These are phyloP conservation scores for Candida caryicola DNA, from an alignment of 805 yeast species.

Conservation along the genomic window DNA sequence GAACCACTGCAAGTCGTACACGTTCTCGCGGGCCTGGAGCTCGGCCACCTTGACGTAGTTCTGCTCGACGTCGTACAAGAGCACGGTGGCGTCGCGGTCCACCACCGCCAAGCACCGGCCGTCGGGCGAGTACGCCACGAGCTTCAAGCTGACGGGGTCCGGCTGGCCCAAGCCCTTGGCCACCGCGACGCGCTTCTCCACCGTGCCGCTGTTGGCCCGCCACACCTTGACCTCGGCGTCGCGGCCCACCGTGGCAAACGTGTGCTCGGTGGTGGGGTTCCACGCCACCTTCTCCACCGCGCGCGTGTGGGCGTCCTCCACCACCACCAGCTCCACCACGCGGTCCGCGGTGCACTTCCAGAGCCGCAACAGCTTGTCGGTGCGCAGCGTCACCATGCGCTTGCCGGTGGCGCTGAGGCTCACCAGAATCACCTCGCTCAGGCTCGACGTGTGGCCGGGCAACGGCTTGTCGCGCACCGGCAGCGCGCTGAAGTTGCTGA, in stretches of 20 bases:
- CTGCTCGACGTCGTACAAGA: slow-evolving; percentile 30
- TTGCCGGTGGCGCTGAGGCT: slow-evolving; percentile 43
- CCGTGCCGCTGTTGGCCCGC: slow-evolving; percentile 37
- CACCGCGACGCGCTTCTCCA: slow-evolving; percentile 29
- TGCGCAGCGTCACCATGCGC: slow-evolving; percentile 40
- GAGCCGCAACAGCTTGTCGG: slow-evolving; percentile 42
- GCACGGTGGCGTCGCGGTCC: slow-evolving; percentile 37
- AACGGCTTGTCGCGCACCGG: slow-evolving; percentile 13
- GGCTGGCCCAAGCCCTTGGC: slow-evolving; percentile 17
- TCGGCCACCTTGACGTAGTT: slow-evolving; percentile 28
- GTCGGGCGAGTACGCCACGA: slow-evolving; percentile 42
- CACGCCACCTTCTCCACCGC: slow-evolving; percentile 44
- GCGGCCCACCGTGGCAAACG: slow-evolving; percentile 48
- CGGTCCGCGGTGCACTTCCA: slow-evolving; percentile 32
- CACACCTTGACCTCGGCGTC: slow-evolving; percentile 48
- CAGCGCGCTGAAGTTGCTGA: slow-evolving; percentile 6
- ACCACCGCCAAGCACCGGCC: slow-evolving; percentile 47
- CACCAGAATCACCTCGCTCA: slow-evolving; percentile 34
- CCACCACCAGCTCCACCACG: slow-evolving; percentile 34
- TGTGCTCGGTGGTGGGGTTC: slow-evolving; percentile 46
- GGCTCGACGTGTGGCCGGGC: slow-evolving; percentile 13
- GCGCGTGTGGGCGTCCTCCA: slow-evolving; percentile 40
- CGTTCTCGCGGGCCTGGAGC: slow-evolving; percentile 21
- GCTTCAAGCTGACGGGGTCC: slow-evolving; percentile 7
- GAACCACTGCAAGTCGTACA: slow-evolving; percentile 47